phyloP scores from a whole-genome alignment of 768 basidiomycete species.

The Kwoniella sp. region DNA sequence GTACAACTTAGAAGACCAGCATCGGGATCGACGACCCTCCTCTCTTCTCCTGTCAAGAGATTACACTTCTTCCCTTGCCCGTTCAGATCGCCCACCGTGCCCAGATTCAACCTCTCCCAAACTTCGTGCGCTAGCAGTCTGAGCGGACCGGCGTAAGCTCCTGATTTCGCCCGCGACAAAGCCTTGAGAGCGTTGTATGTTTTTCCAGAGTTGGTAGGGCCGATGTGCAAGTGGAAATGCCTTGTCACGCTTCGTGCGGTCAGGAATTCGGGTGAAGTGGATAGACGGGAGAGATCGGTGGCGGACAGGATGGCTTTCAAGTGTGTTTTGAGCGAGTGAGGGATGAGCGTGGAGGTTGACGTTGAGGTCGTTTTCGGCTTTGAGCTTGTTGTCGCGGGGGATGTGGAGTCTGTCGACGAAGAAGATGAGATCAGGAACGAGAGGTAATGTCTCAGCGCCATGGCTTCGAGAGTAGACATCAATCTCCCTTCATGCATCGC shows the following conservation, averaged over 20 bases:
- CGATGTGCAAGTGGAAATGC: conserved; percentile 91
- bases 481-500: conserved; percentile 37
- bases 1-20: conserved; percentile 77
- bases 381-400: neutral
- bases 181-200: conserved; percentile 90
- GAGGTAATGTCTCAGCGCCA: conserved; percentile 40
- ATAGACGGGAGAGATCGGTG: conserved; percentile 43
- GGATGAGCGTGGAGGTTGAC: neutral
- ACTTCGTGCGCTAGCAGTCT: conserved; percentile 94
- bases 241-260: conserved; percentile 64
- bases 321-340: conserved; percentile 16
- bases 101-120: conserved; percentile 84
- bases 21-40: conserved; percentile 66
- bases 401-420: too few species aligned
- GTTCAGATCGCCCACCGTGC: conserved; percentile 73
- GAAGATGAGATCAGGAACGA: neutral
- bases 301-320: conserved; percentile 32
- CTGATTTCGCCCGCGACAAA: conserved; percentile 71
- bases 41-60: conserved; percentile 89
- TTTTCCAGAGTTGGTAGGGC: conserved; percentile 97
- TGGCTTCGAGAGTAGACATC: conserved; percentile 36
- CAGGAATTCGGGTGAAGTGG: conserved; percentile 36
- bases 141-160: conserved; percentile 88
- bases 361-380: neutral
- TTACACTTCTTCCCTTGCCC: conserved; percentile 74